Conservation (phyloP, 2,329 filamentous ascomycete species). For the Podosphaera fusca region DNA sequence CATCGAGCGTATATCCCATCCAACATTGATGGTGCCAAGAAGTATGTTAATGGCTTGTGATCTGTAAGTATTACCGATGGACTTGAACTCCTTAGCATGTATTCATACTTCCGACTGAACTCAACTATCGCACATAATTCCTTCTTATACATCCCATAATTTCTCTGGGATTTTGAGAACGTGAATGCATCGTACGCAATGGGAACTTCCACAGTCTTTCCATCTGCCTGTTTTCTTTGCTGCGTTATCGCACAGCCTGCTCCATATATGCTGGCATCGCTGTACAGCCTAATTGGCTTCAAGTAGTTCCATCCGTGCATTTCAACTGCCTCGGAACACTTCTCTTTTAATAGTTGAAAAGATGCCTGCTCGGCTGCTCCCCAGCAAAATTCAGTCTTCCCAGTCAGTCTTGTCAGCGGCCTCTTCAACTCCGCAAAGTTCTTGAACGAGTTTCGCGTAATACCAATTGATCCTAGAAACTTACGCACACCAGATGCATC, state of each 20-base stretch:
- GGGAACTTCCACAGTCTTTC: too few relatives aligned
- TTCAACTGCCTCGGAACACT: neutral
- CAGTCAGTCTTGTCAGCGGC: neutral
- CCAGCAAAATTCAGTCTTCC: neutral
- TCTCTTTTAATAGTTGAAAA: neutral
- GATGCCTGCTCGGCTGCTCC: neutral
- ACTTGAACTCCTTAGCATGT: neutral
- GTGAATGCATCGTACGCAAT: neutral
- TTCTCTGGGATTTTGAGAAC: too few relatives aligned
- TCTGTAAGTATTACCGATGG: too few relatives aligned
- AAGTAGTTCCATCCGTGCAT: neutral
- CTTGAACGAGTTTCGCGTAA: neutral
- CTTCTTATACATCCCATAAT: too few relatives aligned
- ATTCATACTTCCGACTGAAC: slow-evolving; percentile 4
- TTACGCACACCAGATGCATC: neutral
- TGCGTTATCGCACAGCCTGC: slow-evolving; percentile 3
- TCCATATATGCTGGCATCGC: slow-evolving; percentile 1
- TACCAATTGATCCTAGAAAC: neutral
- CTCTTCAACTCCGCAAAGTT: neutral
- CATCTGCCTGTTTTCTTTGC: too few relatives aligned
- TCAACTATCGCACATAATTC: neutral
- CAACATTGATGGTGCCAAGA: too few relatives aligned
- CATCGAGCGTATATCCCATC: neutral
- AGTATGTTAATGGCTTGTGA: too few relatives aligned
- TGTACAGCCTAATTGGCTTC: neutral